Conservation (phyloP, 495 filamentous ascomycete species). For the Penicillium riverlandense region DNA sequence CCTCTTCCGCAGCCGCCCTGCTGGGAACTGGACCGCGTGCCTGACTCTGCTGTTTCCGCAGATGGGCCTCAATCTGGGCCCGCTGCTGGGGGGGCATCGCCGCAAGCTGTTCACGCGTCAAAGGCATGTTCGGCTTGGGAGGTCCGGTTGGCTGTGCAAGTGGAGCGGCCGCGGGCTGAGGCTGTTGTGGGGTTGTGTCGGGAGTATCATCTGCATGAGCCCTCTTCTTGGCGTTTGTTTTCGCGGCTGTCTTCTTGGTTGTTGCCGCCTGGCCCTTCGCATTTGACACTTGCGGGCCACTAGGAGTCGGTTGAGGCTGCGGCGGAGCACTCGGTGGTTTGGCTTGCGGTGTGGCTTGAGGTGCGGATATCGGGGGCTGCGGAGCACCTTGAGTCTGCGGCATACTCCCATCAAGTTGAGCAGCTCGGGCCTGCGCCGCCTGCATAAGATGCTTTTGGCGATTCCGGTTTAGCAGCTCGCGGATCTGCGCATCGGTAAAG, state of each 20-base stretch:
- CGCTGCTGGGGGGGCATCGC: constrained; percentile 45
- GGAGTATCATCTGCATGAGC: constrained; percentile 54
- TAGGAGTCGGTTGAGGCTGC: constrained; percentile 11
- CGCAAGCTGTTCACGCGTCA: constrained; percentile 47
- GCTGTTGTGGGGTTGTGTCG: constrained; percentile 37
- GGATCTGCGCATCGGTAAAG: constrained; percentile 49
- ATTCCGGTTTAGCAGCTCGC: constrained; percentile 27
- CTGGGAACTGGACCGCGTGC: constrained; percentile 17
- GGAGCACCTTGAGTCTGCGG: constrained; percentile 26
- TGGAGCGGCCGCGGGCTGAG: constrained; percentile 23
- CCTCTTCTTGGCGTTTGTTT: constrained; percentile 49
- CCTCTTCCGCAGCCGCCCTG: constrained; percentile 28
- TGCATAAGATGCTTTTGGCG: constrained; percentile 29
- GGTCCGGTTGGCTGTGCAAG: constrained; percentile 8
- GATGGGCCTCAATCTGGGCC: constrained; percentile 29
- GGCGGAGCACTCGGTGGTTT: constrained; percentile 18
- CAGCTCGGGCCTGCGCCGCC: constrained; percentile 19
- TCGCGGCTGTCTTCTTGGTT: constrained; percentile 14
- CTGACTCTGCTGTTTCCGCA: constrained; percentile 25
- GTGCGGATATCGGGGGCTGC: constrained; percentile 25
- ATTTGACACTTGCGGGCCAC: constrained; percentile 8
- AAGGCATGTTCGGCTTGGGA: constrained; percentile 24
- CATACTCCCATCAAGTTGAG: constrained; percentile 18
- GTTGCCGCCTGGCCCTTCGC: constrained; percentile 16
- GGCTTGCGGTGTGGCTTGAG: constrained; percentile 11